Evolutionary conservation across 768 basidiomycete species (phyloP), one percentile per base, ranked within the genome.

Genomic region (Pleurotus sapidus): DNA sequence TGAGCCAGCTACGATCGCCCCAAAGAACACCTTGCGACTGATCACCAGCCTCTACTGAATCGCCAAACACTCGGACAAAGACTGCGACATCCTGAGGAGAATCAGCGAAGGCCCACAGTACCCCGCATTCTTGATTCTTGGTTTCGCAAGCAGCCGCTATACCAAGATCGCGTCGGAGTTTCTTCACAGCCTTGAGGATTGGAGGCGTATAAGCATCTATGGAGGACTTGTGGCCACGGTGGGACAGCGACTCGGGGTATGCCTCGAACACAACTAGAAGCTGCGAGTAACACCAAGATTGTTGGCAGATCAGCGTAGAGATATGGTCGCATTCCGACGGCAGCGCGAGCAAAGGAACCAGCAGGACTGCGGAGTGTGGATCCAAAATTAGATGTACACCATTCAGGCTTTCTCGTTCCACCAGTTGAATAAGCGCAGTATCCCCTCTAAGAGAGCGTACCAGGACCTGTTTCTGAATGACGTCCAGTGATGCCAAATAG

Each of bases 361-460:
- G 81, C 25, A 88, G 61, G 20, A 89, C 68, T 3, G 84, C 82
- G 56, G 80, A 77, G 58, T 84, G 77, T 1, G 81, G 78, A 67
- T 91, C 88, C 17, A 91, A 61, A 58, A 91, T 81, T 27, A 93
- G 71, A 65, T 93, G 87, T 8, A 76, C 79, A 25, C 82, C 86
- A 50, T 70, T 75, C 2, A 91, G 77, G 49, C 71, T 68, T 11
- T 82, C 80, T 34, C 91, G 82, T 65, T 93, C 91, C 3, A 86
- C 76, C 11, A 92, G 77, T 25, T 81, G 76, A 20, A 91, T 72
- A 9, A 70, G 69, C 59, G 78, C 83, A 11, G 71, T 63, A 12
- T 62, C 65, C 9, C 77, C 74, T 15, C 73, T 71, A 23, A 93
- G 75, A 9, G 74, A 68, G 3, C 77, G 78, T 40, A 87, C 77